Base-by-base conservation (phyloP, 2,329 filamentous ascomycete species). In the Hymenotorrendiella dingleyae region DNA sequence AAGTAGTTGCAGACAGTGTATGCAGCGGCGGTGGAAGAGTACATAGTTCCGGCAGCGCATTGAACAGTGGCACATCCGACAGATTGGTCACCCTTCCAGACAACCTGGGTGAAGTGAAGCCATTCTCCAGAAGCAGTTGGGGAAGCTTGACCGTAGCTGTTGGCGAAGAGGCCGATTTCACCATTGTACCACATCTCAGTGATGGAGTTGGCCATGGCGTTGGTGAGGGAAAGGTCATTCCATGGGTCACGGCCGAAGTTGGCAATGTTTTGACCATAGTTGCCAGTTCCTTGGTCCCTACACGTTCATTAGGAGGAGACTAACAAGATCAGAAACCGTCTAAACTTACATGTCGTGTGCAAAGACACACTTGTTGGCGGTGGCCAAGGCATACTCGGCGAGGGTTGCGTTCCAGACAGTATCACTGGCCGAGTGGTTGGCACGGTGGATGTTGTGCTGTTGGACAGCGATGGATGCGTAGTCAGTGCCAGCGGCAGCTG, bases 221-320 rank as follows among this genome's bases (percentile, higher is more conserved):
- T 66, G n/a, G 67, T 62, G 2, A 65, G 59, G 47, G 77, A 72
- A 53, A 82, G 22, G 17, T 20, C 20, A 23, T 33, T 27, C 32
- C 32, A 36, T 36, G 32, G 24, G 19, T 22, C 26, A 16, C 23
- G 32, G 12, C 32, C 33, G 20, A 28, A 35, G 14, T 27, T 81
- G 59, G 86, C 91, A 46, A 97, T 82, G 75, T 97, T 98, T 70
- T 98, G 93, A 50, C 93, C 93, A 60, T 93, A 94, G 33, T 74
- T 72, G 42, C 78, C 79, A 38, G 69, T 72, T 49, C 77, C 76
- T 35, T 75, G 68, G 20, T 68, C 62, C 55, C 74, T 80, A 46
- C 30, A 46, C n/a, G 12, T 24, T n/a, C n/a, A n/a, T n/a, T n/a
- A n/a, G n/a, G n/a, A n/a, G n/a, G n/a, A n/a, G n/a, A n/a, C n/a